These are phyloP conservation scores for Cryphonectria radicalis DNA, from an alignment of 2,329 filamentous ascomycete genomes.

Conservation along the genomic window DNA sequence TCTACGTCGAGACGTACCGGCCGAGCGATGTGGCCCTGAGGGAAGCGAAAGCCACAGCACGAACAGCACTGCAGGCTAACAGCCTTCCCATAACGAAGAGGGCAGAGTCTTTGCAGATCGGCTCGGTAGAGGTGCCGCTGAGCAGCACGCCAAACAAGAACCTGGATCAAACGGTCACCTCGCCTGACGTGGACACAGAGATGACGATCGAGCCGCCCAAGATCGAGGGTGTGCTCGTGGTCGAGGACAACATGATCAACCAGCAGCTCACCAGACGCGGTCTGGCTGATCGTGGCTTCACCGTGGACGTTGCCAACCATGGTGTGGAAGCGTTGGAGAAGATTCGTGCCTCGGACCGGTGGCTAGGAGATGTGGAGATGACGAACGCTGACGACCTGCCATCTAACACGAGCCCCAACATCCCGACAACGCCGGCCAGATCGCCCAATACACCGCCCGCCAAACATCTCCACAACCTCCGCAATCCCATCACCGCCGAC, in stretches of 20 bases:
- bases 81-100: constrained; percentile 30
- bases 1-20: constrained; percentile 67
- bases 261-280: constrained; percentile 59
- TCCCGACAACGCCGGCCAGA: constrained; percentile 14
- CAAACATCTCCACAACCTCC: not conserved
- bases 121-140: constrained; percentile 28
- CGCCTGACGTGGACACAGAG: constrained; percentile 17
- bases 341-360: constrained; percentile 41
- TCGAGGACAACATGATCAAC: constrained; percentile 66
- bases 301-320: constrained; percentile 58
- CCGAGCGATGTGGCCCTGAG: constrained; percentile 46
- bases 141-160: constrained; percentile 25
- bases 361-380: constrained; percentile 24
- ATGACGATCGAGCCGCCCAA: constrained; percentile 28
- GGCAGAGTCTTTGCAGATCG: constrained; percentile 28
- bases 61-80: constrained; percentile 38
- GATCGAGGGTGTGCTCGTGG: constrained; percentile 54
- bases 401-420: not conserved
- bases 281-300: constrained; percentile 53
- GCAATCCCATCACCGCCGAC: constrained; percentile 5
- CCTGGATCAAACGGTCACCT: constrained; percentile 6
- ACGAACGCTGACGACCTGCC: constrained; percentile 4
- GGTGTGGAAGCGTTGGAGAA: constrained; percentile 40
- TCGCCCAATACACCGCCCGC: not conserved
- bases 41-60: constrained; percentile 46